Base-by-base conservation (phyloP, 306 rosid genomes). In the Crotalaria pallida region DNA sequence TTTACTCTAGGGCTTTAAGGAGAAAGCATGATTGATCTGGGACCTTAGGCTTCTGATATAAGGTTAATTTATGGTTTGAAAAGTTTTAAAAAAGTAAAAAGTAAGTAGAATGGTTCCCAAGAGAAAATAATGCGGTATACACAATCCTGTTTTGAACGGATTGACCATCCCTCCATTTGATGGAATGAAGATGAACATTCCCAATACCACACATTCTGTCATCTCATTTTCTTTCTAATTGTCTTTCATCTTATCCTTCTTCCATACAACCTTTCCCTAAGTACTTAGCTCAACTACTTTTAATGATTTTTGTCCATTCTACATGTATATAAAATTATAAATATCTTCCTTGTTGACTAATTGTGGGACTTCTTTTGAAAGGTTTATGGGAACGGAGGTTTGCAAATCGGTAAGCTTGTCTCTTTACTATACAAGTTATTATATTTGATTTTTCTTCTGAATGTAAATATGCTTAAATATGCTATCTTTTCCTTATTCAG, bases 361-460 rank as follows among this genome's bases (percentile, higher is more conserved):
- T 75, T 76, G 71, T 76, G 67, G 74, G 26, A 9, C 24, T 77
- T 48, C 78, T 83, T 83, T 49, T 75, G 21, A 40, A 36, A 87
- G 97, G 92, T 84, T 69, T 76, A 64, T 71, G 82, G 67, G 71
- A 87, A 88, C 70, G 90, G 96, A 69, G 81, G 83, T 53, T 58
- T 82, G 67, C 92, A 77, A 80, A 60, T 78, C 63, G 98, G 98
- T 93, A 70, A 71, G 90, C 71, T 65, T 67, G 49, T 52, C 75
- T 74, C 64, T 73, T 60, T 57, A 18, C 27, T 59, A 23, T 73
- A 29, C 61, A 60, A 23, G 36, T 40, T 53, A 26, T 57, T 69
- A 47, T 45, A 10, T 48, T 53, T 59, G 65, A 26, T 48, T 44
- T 74, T 29, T 44, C 44, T 58, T 67, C 17, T 13, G 22, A 11